Evolutionary conservation across 805 yeast species (phyloP), one percentile per base, ranked within the genome.

Genomic region (Torulaspora franciscae): DNA sequence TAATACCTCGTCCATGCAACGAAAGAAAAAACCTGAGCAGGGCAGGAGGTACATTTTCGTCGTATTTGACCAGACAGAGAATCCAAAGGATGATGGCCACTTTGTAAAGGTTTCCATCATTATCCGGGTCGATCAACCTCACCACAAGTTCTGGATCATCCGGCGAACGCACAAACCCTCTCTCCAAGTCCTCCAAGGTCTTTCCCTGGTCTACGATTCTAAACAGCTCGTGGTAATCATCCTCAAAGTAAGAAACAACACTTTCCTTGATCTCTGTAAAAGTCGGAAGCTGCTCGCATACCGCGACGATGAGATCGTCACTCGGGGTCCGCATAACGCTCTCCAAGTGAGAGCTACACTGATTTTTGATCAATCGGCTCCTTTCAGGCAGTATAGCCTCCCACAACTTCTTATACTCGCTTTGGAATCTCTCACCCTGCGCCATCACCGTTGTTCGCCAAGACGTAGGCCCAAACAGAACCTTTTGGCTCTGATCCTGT

Each of bases 401-500:
- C 62, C 64, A 57, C 2, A 55, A 24, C 17, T 50, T 54, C 11
- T 42, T 46, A 35, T 57, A 51, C 40, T 58, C 59, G 3, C 46
- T 40, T 25, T 50, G 47, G 28, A 53, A 54, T 14, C 51, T 45
- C 15, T 49, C 48, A 6, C 50, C 53, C 17, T 56, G 54, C 8
- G 46, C 40, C 1, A 50, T 43, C 27, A 59, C 40, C 25, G 52
- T 39, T 2, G 59, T 53, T 40, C 58, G 50, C 54, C 60, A 51
- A 4, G 65, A 56, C 0, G 68, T 61, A 8, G 64, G 58, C 1
- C 68, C 68, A 46, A 56, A 61, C 13, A 50, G 45, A 6, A 54
- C 42, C 7, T 36, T 43, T 23, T 42, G 46, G 1, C 48, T 54
- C 14, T 46, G 47, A 9, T 35, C 27, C 6, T 38, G 41, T 15